Evolutionary conservation across 495 filamentous ascomycete genomes (phyloP).

Genomic region (Penicillium fimorum): DNA sequence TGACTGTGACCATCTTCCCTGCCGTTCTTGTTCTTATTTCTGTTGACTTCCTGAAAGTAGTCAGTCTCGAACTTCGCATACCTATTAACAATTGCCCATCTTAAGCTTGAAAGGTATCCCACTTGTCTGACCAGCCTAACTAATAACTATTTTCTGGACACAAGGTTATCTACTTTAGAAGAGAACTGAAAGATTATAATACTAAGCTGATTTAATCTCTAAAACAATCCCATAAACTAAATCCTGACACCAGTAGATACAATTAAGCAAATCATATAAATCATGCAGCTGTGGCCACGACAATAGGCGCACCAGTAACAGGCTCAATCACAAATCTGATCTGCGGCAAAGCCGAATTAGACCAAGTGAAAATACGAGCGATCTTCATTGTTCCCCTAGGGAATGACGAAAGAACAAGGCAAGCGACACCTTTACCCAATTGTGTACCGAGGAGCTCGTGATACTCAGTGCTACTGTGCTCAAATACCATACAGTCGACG

Average conservation of each 20-base stretch:
- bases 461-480: neutral
- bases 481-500: neutral
- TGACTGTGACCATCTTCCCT: neutral
- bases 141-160: too few species aligned
- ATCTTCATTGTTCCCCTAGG: neutral
- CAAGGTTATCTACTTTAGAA: neutral
- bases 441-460: conserved; percentile 1
- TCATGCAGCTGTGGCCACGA: neutral
- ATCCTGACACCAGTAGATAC: neutral
- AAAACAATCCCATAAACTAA: neutral
- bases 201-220: neutral
- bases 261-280: neutral
- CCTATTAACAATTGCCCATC: too few species aligned
- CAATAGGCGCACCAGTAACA: neutral
- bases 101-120: neutral
- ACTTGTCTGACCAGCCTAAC: too few species aligned
- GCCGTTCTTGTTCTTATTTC: neutral
- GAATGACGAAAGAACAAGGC: neutral
- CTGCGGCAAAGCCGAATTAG: neutral
- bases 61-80: neutral
- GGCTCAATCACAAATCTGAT: conserved; percentile 3
- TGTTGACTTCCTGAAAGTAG: neutral
- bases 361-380: neutral
- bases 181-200: neutral
- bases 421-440: neutral